Evolutionary conservation across 805 yeast species (phyloP).

Genomic region (Jamesozyma gamospora): DNA sequence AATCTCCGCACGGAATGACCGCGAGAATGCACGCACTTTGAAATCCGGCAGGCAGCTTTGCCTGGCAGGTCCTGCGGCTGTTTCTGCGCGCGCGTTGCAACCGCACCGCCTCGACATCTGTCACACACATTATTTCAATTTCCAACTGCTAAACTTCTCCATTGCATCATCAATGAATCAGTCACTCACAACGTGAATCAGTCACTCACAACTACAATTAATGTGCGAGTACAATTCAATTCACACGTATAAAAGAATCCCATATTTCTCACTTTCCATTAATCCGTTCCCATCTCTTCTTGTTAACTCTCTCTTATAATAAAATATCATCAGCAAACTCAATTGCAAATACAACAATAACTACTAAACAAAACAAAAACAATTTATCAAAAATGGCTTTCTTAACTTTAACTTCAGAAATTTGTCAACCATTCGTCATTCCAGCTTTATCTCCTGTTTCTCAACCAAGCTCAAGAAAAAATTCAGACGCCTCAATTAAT

Average conservation of each 20-base stretch:
- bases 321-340: not conserved
- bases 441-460: constrained; percentile 53
- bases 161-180: too few relatives aligned
- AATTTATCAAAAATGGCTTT: constrained; percentile 26
- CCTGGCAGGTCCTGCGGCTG: not conserved
- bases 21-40: too few relatives aligned
- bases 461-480: constrained; percentile 25
- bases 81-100: not conserved
- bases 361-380: constrained; percentile 1
- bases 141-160: too few relatives aligned
- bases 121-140: too few relatives aligned
- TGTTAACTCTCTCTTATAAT: not conserved
- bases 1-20: too few relatives aligned
- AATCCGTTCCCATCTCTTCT: not conserved
- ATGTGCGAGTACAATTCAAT: too few relatives aligned
- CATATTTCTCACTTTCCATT: too few relatives aligned
- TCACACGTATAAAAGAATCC: too few relatives aligned
- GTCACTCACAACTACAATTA: too few relatives aligned
- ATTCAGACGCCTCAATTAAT: constrained; percentile 14
- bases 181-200: too few relatives aligned
- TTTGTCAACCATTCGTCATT: constrained; percentile 54
- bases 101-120: too few relatives aligned
- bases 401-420: constrained; percentile 45
- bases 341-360: not conserved
- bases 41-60: not conserved